These are phyloP conservation scores for Cucurbita pepo DNA, from an alignment of 306 rosid species.

Conservation along the genomic window DNA sequence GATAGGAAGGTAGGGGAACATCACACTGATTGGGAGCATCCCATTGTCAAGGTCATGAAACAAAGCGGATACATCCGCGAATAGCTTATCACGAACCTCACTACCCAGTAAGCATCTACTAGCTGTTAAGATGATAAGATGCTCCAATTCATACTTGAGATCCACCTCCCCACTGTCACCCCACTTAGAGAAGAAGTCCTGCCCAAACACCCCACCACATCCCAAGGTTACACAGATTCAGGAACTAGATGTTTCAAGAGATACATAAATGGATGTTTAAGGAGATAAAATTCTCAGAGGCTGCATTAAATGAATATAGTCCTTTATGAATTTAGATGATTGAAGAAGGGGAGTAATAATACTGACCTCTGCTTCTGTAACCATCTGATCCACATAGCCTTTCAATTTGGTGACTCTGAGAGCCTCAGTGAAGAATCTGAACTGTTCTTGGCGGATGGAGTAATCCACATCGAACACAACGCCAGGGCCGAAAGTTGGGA, in stretches of 20 bases:
- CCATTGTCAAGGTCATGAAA: constrained; percentile 93
- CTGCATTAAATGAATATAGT: not conserved
- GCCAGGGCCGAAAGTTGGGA: constrained; percentile 90
- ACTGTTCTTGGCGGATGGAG: constrained; percentile 77
- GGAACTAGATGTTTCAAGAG: not conserved
- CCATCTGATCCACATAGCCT: constrained; percentile 93
- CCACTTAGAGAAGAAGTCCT: constrained; percentile 98
- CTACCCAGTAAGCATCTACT: constrained; percentile 89
- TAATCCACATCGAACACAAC: constrained; percentile 94
- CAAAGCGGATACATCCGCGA: constrained; percentile 81
- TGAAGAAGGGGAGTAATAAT: not conserved
- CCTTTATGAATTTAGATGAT: not conserved
- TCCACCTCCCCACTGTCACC: constrained; percentile 90
- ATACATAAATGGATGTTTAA: not conserved
- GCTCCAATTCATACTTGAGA: constrained; percentile 91
- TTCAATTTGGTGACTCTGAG: constrained; percentile 67
- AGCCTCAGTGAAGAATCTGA: constrained; percentile 86
- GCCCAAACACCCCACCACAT: constrained; percentile 7
- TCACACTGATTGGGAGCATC: constrained; percentile 76
- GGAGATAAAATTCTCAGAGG: not conserved
- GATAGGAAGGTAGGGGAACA: constrained; percentile 82
- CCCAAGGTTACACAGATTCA: not conserved
- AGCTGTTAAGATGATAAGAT: constrained; percentile 81
- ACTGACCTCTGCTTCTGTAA: constrained; percentile 61
- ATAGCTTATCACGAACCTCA: constrained; percentile 91